These are phyloP conservation scores for Mrakia gelida DNA, from an alignment of 768 basidiomycete species.

Conservation along the genomic window DNA sequence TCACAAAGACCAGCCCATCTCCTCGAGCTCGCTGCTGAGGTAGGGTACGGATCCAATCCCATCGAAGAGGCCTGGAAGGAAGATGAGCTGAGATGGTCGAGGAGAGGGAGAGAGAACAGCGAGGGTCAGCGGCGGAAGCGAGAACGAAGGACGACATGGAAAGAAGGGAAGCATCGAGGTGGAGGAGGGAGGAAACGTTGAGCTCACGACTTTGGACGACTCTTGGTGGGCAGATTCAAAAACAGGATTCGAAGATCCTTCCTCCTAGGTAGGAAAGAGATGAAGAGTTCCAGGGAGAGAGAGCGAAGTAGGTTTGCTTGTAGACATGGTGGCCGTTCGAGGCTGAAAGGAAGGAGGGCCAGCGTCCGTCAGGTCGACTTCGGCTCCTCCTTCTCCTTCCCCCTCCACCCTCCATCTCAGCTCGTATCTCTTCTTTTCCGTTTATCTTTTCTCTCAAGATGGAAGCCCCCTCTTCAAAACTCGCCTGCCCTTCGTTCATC, in stretches of 20 bases:
- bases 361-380: neutral
- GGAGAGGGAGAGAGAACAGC: slow-evolving; percentile 4
- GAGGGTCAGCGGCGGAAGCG: neutral
- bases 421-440: neutral
- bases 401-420: neutral
- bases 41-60: slow-evolving; percentile 18
- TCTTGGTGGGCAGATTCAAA: neutral
- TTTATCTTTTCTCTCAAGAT: neutral
- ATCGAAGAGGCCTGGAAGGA: slow-evolving; percentile 28
- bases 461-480: neutral
- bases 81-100: slow-evolving; percentile 17
- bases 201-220: neutral
- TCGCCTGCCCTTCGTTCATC: neutral
- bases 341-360: neutral
- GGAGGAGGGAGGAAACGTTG: neutral
- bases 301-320: neutral
- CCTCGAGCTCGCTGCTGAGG: neutral
- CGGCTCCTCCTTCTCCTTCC: neutral
- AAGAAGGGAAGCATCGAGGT: neutral
- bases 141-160: neutral
- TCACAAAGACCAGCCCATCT: slow-evolving; percentile 24
- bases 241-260: neutral
- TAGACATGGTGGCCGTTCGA: neutral
- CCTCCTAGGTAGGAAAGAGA: neutral
- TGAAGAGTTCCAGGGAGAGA: neutral